phyloP scores from a whole-genome alignment of 306 rosid genomes.

The Acmispon strigosus region DNA sequence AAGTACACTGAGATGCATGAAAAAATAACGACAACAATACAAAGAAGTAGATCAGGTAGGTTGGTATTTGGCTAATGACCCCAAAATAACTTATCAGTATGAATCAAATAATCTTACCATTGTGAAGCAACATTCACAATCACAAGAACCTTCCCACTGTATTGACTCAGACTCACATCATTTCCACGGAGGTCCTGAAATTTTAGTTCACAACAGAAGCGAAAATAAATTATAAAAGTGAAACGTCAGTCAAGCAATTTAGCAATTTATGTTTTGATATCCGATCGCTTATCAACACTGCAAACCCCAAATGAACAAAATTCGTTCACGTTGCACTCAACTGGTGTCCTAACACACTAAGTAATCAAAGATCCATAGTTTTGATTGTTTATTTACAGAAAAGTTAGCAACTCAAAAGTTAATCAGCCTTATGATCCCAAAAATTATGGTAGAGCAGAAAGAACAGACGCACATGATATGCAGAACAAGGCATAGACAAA shows the following conservation, averaged over 20 bases:
- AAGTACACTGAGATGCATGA: not conserved
- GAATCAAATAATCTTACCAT: slow-evolving; percentile 44
- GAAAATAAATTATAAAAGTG: not conserved
- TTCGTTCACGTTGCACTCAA: too few species aligned
- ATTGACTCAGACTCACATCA: slow-evolving; percentile 60
- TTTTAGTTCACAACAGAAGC: slow-evolving; percentile 18
- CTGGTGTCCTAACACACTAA: not conserved
- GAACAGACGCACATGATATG: not conserved
- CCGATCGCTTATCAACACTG: too few species aligned
- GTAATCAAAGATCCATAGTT: not conserved
- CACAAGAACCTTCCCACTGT: slow-evolving; percentile 69
- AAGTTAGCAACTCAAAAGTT: not conserved
- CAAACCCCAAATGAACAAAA: too few species aligned
- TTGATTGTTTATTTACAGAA: not conserved
- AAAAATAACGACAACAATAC: not conserved
- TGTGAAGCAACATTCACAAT: slow-evolving; percentile 88
- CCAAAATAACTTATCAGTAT: not conserved
- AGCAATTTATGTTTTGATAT: not conserved
- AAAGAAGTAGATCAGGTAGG: not conserved
- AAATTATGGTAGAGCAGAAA: not conserved
- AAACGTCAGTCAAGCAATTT: not conserved
- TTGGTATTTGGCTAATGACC: not conserved
- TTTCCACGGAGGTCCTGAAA: slow-evolving; percentile 75
- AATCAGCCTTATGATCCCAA: not conserved
- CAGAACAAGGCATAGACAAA: not conserved